These are phyloP conservation scores for Colletotrichum sp. DNA, from an alignment of 2,329 filamentous ascomycete genomes.

Conservation along the genomic window DNA sequence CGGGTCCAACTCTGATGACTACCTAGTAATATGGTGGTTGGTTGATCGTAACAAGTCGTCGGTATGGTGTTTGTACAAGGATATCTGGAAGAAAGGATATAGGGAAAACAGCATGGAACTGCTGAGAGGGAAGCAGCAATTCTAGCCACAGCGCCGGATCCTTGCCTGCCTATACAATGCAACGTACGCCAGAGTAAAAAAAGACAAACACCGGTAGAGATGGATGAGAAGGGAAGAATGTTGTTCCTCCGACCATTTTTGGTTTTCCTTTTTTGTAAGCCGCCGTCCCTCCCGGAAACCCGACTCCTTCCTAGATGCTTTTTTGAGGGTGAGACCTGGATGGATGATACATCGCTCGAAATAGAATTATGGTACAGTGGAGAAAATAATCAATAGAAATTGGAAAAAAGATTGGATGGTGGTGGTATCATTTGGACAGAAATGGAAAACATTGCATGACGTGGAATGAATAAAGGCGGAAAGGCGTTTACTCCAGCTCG, in stretches of 20 bases:
- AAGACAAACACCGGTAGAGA: not conserved
- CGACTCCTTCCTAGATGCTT: not conserved
- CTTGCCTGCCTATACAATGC: not conserved
- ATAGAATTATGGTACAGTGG: not conserved
- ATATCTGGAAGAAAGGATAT: not conserved
- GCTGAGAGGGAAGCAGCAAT: not conserved
- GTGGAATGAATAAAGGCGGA: not conserved
- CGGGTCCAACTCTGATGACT: not conserved
- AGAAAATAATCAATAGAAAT: not conserved
- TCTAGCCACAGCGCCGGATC: not conserved
- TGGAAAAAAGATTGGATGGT: not conserved
- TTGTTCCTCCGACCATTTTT: not conserved
- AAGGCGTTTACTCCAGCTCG: conserved; percentile 41
- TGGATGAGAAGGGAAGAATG: not conserved
- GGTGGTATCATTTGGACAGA: conserved; percentile 15
- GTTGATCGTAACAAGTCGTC: conserved; percentile 9
- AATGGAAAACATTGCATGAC: not conserved
- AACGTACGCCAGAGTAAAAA: not conserved
- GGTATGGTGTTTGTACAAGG: conserved; percentile 6
- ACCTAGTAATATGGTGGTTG: not conserved
- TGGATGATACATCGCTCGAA: not conserved
- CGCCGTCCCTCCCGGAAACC: not conserved
- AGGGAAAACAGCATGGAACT: not conserved
- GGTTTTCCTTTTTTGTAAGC: not conserved
- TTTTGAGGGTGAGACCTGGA: not conserved